Evolutionary conservation across 352 stramenopile genomes (phyloP).

Genomic region (Phytophthora cajani): DNA sequence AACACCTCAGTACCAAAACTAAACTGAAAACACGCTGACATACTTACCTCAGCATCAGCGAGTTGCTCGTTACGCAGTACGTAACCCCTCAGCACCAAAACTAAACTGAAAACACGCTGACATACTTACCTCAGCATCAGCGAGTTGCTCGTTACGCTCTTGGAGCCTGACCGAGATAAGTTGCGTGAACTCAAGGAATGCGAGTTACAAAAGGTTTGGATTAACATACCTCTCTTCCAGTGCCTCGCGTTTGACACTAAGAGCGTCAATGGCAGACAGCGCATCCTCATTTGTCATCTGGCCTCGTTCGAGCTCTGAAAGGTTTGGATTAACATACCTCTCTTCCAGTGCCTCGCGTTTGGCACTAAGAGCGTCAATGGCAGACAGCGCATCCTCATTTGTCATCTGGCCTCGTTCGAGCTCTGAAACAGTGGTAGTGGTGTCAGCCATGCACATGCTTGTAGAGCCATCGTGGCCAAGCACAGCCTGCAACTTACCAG

Average conservation of each 20-base stretch:
- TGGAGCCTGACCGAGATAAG: slow-evolving; percentile 32
- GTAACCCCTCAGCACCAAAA: slow-evolving; percentile 14
- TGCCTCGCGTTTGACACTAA: slow-evolving; percentile 34
- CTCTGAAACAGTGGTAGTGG: slow-evolving; percentile 25
- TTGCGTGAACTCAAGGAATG: background rate
- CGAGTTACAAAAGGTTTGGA: background rate
- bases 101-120: background rate
- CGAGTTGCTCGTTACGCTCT: slow-evolving; percentile 38
- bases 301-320: slow-evolving; percentile 48
- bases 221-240: slow-evolving; percentile 40
- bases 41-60: slow-evolving; percentile 32
- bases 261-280: slow-evolving; percentile 38
- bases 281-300: slow-evolving; percentile 62
- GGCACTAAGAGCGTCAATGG: slow-evolving; percentile 29
- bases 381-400: slow-evolving; percentile 54
- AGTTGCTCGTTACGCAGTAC: too few species aligned
- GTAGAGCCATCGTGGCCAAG: background rate
- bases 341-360: slow-evolving; percentile 42
- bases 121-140: slow-evolving; percentile 31
- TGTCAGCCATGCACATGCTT: background rate
- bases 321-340: slow-evolving; percentile 27
- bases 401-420: slow-evolving; percentile 54
- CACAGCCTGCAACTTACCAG: slow-evolving; percentile 28
- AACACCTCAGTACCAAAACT: slow-evolving; percentile 15
- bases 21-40: background rate